Evolutionary conservation across 192 early-diverging fungal species (phyloP), one percentile per base, ranked within the genome.

Genomic region (Kickxella alabastrina): DNA sequence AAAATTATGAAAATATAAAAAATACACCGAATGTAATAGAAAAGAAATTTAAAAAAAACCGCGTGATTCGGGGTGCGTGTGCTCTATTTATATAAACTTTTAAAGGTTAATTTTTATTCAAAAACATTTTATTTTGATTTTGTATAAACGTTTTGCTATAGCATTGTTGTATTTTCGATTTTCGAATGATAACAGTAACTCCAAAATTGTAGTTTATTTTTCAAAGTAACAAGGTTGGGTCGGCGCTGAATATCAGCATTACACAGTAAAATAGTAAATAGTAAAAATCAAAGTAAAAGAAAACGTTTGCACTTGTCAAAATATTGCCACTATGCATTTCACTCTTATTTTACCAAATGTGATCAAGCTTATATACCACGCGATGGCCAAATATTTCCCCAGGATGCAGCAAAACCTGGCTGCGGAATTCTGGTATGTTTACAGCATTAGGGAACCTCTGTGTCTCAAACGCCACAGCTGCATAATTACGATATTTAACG

Each of bases 381-480:
- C 57, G 75, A 36, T 77, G 72, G 13, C 42, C 44, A 47, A 82
- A 85, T n/a, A 47, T 54, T 14, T 74, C 57, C 13, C 75, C 81
- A n/a, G 59, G 62, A 36, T 62, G 55, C 14, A 87, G 46, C 22
- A 85, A 17, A 1, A 85, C 83, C 34, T 80, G 74, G 44, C 54
- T 50, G 43, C 77, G 62, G 75, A 78, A 86, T 24, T 63, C 37
- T 9, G 78, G 67, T 10, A 84, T 77, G 41, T 87, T 82, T 28
- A 79, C 68, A 10, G 85, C 84, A 62, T 88, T 80, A 14, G 83
- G 75, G 28, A 80, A 79, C 14, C 68, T 64, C 29, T 78, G 75
- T 10, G 83, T 65, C 44, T 88, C 86, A 5, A 88, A 67, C 52
- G 88, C 89, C 36, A 93, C 79, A 0, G 79, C 90, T 21, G 85